Percentiles rank a stretch among this genome's conserved stretches.
These are phyloP conservation scores for Trametes elegans DNA, from an alignment of 768 basidiomycete species.

Conservation along the genomic window DNA sequence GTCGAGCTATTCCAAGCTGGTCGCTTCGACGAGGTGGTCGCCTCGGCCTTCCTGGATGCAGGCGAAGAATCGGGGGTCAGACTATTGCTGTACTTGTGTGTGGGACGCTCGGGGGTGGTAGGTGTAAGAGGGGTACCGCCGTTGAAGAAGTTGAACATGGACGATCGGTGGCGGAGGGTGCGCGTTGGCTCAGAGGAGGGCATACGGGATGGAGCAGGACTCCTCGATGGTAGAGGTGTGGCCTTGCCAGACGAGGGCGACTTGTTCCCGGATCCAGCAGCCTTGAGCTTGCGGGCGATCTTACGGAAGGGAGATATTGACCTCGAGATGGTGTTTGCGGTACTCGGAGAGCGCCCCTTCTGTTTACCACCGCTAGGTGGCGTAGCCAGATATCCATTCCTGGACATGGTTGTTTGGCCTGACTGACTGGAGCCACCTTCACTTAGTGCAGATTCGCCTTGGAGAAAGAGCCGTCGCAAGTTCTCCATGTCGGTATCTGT, in stretches of 20 bases:
- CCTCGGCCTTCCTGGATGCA: conserved; percentile 35
- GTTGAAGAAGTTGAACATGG: conserved; percentile 54
- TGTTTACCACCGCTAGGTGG: conserved; percentile 50
- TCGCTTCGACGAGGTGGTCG: conserved; percentile 41
- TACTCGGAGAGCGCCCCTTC: conserved; percentile 38
- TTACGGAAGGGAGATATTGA: conserved; percentile 82
- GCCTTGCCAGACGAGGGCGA: conserved; percentile 29
- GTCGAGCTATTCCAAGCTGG: conserved; percentile 81
- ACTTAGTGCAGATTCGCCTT: conserved; percentile 44
- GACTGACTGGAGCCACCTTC: conserved; percentile 73
- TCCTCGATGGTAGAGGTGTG: conserved; percentile 46
- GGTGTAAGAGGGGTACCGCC: conserved; percentile 42
- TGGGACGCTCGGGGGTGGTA: conserved; percentile 53
- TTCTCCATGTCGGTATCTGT: conserved; percentile 83
- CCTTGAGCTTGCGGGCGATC: conserved; percentile 69
- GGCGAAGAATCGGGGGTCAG: conserved; percentile 71
- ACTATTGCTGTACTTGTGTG: conserved; percentile 70
- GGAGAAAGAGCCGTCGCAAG: conserved; percentile 58
- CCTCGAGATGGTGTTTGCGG: conserved; percentile 58
- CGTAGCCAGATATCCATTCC: conserved; percentile 62
- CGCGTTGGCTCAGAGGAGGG: conserved; percentile 56
- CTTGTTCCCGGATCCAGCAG: conserved; percentile 33
- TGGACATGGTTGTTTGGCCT: conserved; percentile 42
- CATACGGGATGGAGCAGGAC: conserved; percentile 31
- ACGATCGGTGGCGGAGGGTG: conserved; percentile 58